Evolutionary conservation across 129 eudicot species (phyloP).

Genomic region (Daucus carota): DNA sequence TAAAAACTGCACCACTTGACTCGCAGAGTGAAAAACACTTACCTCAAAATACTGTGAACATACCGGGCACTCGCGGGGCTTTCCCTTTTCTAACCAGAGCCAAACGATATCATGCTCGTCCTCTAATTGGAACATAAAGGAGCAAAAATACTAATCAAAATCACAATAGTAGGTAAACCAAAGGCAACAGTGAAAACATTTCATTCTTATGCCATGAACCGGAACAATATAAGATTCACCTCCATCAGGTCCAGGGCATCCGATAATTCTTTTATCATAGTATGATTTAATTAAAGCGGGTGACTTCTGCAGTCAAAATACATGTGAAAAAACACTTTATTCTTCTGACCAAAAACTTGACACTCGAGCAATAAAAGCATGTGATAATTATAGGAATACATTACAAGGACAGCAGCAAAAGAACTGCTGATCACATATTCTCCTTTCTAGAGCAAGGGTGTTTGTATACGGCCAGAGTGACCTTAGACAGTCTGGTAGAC

Average conservation of each 20-base stretch:
- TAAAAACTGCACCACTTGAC: background rate
- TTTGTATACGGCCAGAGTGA: background rate
- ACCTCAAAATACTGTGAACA: slow-evolving; percentile 82
- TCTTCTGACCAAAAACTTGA: slow-evolving; percentile 2
- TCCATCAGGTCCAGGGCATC: slow-evolving; percentile 94
- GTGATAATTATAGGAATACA: background rate
- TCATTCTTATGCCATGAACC: background rate
- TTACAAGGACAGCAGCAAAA: background rate
- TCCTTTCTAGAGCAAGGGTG: background rate
- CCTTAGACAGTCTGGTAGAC: background rate
- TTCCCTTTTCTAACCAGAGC: slow-evolving; percentile 96
- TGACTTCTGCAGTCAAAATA: slow-evolving; percentile 49
- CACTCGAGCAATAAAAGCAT: background rate
- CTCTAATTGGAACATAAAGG: slow-evolving; percentile 34
- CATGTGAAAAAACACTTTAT: slow-evolving; percentile 7
- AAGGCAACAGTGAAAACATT: background rate
- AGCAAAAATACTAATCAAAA: background rate
- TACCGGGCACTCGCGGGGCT: slow-evolving; percentile 92
- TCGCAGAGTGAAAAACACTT: slow-evolving; percentile 21
- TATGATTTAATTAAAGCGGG: slow-evolving; percentile 81
- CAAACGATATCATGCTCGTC: slow-evolving; percentile 99
- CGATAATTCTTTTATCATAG: slow-evolving; percentile 80
- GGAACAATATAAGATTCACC: slow-evolving; percentile 36
- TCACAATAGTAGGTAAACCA: background rate
- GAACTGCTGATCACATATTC: background rate